A percentile compares a stretch with the other conserved stretches of the same genome.
phyloP scores from a whole-genome alignment of 345 rosid species.

The Cardamine chenopodiifolia region DNA sequence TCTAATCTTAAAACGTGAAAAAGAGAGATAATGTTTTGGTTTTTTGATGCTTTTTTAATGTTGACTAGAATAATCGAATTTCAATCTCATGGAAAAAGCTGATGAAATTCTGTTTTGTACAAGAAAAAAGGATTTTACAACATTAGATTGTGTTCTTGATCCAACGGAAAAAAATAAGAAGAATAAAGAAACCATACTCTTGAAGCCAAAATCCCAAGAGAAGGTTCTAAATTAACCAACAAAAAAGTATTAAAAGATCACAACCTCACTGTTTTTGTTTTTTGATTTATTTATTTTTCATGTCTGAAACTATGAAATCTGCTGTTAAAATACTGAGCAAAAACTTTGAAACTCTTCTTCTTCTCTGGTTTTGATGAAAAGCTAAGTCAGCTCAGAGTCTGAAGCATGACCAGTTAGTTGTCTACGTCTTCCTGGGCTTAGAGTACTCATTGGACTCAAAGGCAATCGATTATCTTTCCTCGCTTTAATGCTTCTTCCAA shows the following conservation, averaged over 20 bases:
- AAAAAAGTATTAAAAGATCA: slow-evolving; percentile 14
- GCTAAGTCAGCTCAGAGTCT: slow-evolving; percentile 44
- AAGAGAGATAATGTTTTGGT: too few species aligned
- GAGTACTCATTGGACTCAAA: slow-evolving; percentile 43
- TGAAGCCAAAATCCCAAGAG: slow-evolving; percentile 2
- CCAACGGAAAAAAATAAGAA: not conserved
- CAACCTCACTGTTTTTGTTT: slow-evolving; percentile 4
- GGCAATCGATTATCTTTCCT: slow-evolving; percentile 40
- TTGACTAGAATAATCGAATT: too few species aligned
- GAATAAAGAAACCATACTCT: slow-evolving; percentile 9
- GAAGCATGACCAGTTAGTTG: slow-evolving; percentile 39
- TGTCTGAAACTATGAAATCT: slow-evolving; percentile 9
- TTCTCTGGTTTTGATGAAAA: slow-evolving; percentile 17
- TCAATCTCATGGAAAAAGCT: not conserved
- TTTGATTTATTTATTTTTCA: not conserved
- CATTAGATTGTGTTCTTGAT: slow-evolving; percentile 13
- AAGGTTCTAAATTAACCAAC: not conserved
- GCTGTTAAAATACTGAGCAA: not conserved
- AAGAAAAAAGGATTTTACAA: not conserved
- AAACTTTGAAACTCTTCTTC: not conserved
- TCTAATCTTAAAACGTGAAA: too few species aligned
- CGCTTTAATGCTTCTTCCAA: slow-evolving; percentile 41
- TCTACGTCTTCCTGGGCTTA: slow-evolving; percentile 43
- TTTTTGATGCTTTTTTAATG: too few species aligned
- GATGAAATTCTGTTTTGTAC: slow-evolving; percentile 17